Evolutionary conservation across 1,139 yeast genomes (phyloP).

Genomic region (Petasospora rhodanensis): DNA sequence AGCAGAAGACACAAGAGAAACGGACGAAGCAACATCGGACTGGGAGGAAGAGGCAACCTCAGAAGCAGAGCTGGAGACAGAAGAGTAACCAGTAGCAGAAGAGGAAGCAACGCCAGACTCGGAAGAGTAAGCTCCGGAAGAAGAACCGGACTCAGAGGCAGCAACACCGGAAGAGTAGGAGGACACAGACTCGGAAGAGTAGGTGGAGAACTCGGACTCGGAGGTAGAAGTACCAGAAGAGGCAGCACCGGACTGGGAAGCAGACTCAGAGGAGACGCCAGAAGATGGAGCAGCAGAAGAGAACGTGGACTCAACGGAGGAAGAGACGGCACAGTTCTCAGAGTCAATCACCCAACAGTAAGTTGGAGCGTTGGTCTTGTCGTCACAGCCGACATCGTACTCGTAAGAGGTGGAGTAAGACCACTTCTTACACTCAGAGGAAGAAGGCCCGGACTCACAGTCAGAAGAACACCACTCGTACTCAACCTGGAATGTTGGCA

Average conservation of each 20-base stretch:
- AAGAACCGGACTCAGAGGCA: no score
- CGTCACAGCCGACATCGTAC: constrained; percentile 14
- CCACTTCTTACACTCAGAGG: constrained; percentile 4
- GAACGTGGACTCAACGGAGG: not conserved
- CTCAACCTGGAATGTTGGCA: constrained; percentile 13
- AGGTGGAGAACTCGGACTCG: no score
- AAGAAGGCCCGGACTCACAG: no score
- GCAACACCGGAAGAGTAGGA: no score
- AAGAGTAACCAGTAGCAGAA: no score
- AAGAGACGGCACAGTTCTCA: not conserved
- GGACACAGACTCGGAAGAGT: not conserved
- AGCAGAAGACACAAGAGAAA: no score
- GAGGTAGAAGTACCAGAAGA: constrained; percentile 1
- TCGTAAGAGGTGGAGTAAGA: constrained; percentile 11
- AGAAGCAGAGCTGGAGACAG: no score
- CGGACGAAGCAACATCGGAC: no score
- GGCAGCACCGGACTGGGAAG: not conserved
- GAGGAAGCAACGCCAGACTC: no score
- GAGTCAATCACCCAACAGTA: constrained; percentile 10
- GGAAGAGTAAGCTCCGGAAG: no score
- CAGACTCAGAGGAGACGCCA: constrained; percentile 2
- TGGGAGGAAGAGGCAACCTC: no score
- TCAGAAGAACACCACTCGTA: constrained; percentile 15
- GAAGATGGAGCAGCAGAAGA: constrained; percentile 1
- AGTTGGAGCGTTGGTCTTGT: constrained; percentile 6